Conservation (phyloP, 2,329 filamentous ascomycete species). For the Aaosphaeria pasadenensis region DNA sequence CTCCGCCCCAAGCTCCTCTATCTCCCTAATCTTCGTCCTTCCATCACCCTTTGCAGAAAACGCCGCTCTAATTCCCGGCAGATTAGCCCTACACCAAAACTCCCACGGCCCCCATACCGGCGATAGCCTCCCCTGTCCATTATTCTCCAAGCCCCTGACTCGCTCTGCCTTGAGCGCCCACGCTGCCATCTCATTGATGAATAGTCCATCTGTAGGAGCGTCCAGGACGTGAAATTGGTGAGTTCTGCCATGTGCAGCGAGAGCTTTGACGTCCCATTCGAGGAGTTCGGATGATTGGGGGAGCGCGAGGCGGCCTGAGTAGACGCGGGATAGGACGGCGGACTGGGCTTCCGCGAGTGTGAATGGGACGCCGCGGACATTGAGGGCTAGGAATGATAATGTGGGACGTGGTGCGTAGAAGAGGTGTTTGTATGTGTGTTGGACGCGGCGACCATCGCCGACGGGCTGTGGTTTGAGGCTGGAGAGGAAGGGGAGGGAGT, state of each 20-base stretch:
- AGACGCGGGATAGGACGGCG: constrained; percentile 72
- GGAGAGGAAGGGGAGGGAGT: constrained; percentile 71
- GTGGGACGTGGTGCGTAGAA: constrained; percentile 75
- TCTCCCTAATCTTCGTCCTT: constrained; percentile 55
- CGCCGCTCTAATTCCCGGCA: constrained; percentile 66
- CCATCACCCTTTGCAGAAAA: constrained; percentile 65
- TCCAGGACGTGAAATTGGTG: constrained; percentile 54
- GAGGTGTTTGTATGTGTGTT: constrained; percentile 74
- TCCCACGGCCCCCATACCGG: constrained; percentile 69
- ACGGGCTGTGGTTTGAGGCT: constrained; percentile 58
- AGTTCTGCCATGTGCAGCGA: constrained; percentile 45
- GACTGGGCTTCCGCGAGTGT: constrained; percentile 76
- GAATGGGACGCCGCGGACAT: constrained; percentile 86
- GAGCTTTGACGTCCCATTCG: constrained; percentile 57
- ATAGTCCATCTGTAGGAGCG: constrained; percentile 63
- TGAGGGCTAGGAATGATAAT: constrained; percentile 71
- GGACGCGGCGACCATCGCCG: constrained; percentile 66
- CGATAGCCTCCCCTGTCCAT: constrained; percentile 61
- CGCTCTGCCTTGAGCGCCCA: constrained; percentile 52
- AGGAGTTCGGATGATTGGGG: constrained; percentile 65
- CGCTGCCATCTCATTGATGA: constrained; percentile 66
- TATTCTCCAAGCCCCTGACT: constrained; percentile 40
- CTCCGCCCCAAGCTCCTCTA: constrained; percentile 71
- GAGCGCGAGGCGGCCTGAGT: constrained; percentile 66
- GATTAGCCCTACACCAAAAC: constrained; percentile 69